Base-by-base conservation (phyloP, 1,139 yeast genomes). In the Hyphopichia buzzinii region DNA sequence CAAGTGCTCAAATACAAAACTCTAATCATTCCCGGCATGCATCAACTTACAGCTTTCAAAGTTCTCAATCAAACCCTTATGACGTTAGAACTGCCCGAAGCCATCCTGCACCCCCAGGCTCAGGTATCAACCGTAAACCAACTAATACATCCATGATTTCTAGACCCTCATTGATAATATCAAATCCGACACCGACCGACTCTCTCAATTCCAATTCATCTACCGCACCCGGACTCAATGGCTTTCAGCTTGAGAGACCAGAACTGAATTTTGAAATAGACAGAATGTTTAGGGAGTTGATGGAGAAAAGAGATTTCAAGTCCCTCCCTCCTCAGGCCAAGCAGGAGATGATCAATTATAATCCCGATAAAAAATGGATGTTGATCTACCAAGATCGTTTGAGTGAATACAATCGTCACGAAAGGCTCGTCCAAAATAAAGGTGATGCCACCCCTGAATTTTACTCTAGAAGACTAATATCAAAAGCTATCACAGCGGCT, bases 361-460 rank as follows among this genome's bases (percentile, higher is more conserved):
- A 84, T 30, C 67, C 79, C 0, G 86, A 84, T 37, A 87, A 89
- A 50, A 92, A 92, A 60, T 88, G 97, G 96, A 80, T 86, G 81
- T 72, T 92, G 48, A 84, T 92, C 30, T 81, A 84, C 49, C 97
- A 92, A 56, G 96, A 89, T 57, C 81, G 84, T 24, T 70, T 86
- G 38, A 77, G 90, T 6, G 97, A 87, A 49, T 72, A 72, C 50
- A 83, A 84, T 48, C 73, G 83, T 50, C 70, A 74, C 53, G 75
- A 72, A 57, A 54, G 74, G 48, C 46, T 41, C 19, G 39, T 41
- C 21, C 41, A 46, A 22, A 57, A 51, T 36, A 57, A 60, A 27
- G 67, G 64, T 36, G 73, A 72, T 41, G 65, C 72, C 22, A 70
- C 84, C 4, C 96, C 96, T 1, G 87, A 81, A 44, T 81, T 77